These are phyloP conservation scores for Amphichorda felina DNA, from an alignment of 2,329 filamentous ascomycete genomes.

Conservation along the genomic window DNA sequence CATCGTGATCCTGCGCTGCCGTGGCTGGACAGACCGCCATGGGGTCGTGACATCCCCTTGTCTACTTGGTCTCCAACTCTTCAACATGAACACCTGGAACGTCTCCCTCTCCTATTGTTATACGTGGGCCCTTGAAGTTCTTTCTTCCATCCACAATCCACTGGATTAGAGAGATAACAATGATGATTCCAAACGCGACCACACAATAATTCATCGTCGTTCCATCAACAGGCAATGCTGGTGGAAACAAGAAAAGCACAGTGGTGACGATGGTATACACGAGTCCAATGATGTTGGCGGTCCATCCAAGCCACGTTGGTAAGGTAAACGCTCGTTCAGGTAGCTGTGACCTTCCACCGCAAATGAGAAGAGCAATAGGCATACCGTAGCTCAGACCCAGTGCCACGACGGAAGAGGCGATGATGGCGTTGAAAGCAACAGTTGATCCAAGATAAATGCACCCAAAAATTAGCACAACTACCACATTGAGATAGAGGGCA, in stretches of 20 bases:
- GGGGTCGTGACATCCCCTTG: too few species aligned
- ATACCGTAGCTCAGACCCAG: constrained; percentile 65
- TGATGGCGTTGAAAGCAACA: constrained; percentile 59
- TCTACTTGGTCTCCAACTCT: too few species aligned
- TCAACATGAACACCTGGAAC: too few species aligned
- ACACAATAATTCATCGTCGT: constrained; percentile 56
- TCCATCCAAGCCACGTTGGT: not conserved
- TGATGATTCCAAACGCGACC: constrained; percentile 33
- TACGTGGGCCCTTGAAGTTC: constrained; percentile 27
- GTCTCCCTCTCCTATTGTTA: too few species aligned
- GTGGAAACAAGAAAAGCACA: constrained; percentile 65
- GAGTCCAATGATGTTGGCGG: too few species aligned
- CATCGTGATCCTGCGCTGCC: too few species aligned
- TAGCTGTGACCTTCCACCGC: too few species aligned
- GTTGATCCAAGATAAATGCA: constrained; percentile 57
- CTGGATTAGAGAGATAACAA: constrained; percentile 28
- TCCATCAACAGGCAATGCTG: constrained; percentile 48
- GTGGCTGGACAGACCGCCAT: too few species aligned
- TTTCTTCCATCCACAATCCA: constrained; percentile 39
- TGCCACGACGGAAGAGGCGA: constrained; percentile 59
- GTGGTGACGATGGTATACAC: constrained; percentile 59
- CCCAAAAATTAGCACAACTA: constrained; percentile 55
- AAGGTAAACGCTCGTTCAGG: too few species aligned
- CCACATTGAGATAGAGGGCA: constrained; percentile 46
- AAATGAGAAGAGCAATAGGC: too few species aligned